These are phyloP conservation scores for Gossypium schwendimanii DNA, from an alignment of 441 rosid species.

Conservation along the genomic window DNA sequence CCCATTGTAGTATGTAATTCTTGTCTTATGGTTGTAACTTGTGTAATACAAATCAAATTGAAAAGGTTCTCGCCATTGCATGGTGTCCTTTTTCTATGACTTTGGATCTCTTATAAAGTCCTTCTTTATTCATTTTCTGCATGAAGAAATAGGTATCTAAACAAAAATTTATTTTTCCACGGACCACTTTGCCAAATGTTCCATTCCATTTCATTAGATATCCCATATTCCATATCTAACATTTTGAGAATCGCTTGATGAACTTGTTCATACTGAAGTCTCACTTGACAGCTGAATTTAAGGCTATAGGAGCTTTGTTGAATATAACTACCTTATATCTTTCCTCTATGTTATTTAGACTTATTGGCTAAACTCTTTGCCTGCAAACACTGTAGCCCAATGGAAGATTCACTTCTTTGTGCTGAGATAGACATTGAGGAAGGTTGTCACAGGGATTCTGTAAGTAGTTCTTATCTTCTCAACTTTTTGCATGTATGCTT, in stretches of 20 bases:
- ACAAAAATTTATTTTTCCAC: background rate
- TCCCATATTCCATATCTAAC: background rate
- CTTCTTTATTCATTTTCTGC: background rate
- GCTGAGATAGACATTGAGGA: constrained; percentile 38
- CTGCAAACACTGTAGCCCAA: constrained; percentile 37
- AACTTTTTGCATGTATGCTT: background rate
- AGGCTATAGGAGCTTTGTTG: background rate
- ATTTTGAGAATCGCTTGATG: background rate
- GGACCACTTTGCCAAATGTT: background rate
- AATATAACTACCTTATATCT: background rate
- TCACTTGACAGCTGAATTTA: background rate
- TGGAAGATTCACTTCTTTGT: constrained; percentile 59
- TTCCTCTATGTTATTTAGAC: constrained; percentile 12
- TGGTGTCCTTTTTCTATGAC: background rate
- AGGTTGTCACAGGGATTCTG: constrained; percentile 29
- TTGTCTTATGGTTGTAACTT: background rate
- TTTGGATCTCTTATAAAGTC: background rate
- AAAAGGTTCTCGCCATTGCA: background rate
- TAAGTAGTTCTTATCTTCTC: constrained; percentile 27
- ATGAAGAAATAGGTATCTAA: background rate
- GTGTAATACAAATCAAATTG: background rate
- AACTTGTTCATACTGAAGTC: background rate
- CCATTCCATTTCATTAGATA: background rate
- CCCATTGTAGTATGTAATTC: background rate
- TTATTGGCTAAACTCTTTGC: constrained; percentile 9